Evolutionary conservation across 129 eudicot species (phyloP), one percentile per base, ranked within the genome.

Genomic region (Ambrosia trifida): DNA sequence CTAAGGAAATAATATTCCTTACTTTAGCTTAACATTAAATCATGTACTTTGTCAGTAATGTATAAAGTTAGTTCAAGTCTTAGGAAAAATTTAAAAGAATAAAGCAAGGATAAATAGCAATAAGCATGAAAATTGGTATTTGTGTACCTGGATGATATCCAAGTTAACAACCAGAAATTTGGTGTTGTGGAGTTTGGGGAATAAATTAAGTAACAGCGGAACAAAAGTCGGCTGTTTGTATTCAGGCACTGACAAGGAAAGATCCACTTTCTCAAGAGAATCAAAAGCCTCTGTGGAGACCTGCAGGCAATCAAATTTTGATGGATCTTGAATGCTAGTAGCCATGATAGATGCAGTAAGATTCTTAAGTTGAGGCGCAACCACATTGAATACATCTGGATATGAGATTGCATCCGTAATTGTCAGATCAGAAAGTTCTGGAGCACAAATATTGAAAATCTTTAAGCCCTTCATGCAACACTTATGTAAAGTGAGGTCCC

Each of bases 291-390:
- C 12, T 13, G 66, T 24, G 7, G 65, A 52, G 13, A 53, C 7
- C 36, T 19, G 53, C 64, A 70, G 24, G 19, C 10, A 17, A 18
- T 28, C 31, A 72, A 51, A 10, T 5, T 40, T 18, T 19, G 28
- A 30, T 41, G 19, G 54, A 53, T 6, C 31, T 11, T 14, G 16
- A 18, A 12, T 7, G 32, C 17, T 4, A 2, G 36, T 14, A 3
- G 2, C 7, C 35, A 12, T n/a, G 14, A 51, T 49, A 4, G 13
- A 19, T 38, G 64, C 38, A 18, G 53, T 40, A 12, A 75, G 49
- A 54, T 54, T 50, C 68, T 63, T 13, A 66, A 75, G 79, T 53
- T 20, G 73, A 63, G 77, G 79, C 18, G 78, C 70, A 2, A 7
- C 11, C 17, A 75, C 54, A 12, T 41, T 30, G 47, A 75, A 53